Evolutionary conservation across 2,329 filamentous ascomycete genomes (phyloP), one percentile per base, ranked within the genome.

Genomic region (Lachnellula occidentalis): DNA sequence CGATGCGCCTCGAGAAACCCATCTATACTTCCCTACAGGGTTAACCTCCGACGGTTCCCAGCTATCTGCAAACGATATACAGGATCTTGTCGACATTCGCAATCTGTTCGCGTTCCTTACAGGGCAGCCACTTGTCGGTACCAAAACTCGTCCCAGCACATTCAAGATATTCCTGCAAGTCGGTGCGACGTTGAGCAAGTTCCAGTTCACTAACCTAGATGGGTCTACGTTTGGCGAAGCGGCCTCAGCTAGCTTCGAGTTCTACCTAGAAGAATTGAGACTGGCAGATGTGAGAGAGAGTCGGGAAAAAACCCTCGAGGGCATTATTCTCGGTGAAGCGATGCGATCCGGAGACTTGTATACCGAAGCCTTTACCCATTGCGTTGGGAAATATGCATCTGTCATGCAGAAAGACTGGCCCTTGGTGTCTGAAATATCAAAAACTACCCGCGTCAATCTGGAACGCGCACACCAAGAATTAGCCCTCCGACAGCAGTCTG

Each of bases 301-400:
- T 68, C 81, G 87, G 24, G 90, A 96, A 67, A 95, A 94, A 77
- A 96, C 89, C 0, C 78, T 97, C 22, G 90, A 97, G 71, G 88
- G 86, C 0, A 79, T 97, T 46, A 80, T 97, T n/a, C 76, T 99
- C 11, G 92, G 89, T 53, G 92, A 99, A 72, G 82, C 82, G 37
- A 88, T 97, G 84, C 85, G 86, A 55, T 95, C 82, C 47, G 82
- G 86, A 64, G 79, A 85, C 7, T 78, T 99, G 2, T 97, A 95
- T 72, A 90, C 89, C 55, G 91, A 96, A 70, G 90, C 90, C 0
- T 97, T 96, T 66, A 85, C 91, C 5, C 94, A 97, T 70, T 90
- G 86, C 0, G 90, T 89, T 9, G 94, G 92, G 48, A 95, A 94
- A 71, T 90, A 92, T 56, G 81, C 88, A 19, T 78, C 90, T 34